These are phyloP conservation scores for Spencermartinsiella europaea DNA, from an alignment of 805 yeast species.

Conservation along the genomic window DNA sequence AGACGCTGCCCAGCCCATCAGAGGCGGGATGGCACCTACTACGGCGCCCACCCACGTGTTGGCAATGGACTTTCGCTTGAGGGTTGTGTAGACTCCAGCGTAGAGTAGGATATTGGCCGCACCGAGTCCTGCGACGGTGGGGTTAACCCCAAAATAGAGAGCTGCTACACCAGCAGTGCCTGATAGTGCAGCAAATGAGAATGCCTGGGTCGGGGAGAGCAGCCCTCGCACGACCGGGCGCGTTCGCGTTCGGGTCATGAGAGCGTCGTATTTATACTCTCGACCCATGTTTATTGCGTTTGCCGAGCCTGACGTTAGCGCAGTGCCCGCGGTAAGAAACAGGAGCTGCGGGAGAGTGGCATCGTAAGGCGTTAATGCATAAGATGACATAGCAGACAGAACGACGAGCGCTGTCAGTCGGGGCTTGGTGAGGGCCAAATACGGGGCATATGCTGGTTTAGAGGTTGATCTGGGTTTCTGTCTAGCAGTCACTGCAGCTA, in stretches of 20 bases:
- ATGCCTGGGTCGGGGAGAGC: constrained; percentile 73
- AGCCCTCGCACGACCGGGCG: constrained; percentile 88
- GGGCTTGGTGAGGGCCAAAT: constrained; percentile 84
- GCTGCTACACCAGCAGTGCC: constrained; percentile 69
- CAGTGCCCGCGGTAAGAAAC: constrained; percentile 76
- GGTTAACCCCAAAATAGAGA: constrained; percentile 76
- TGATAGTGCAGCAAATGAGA: constrained; percentile 64
- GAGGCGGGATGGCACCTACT: constrained; percentile 98
- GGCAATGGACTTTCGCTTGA: constrained; percentile 75
- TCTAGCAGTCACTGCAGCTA: background rate
- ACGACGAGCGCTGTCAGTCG: constrained; percentile 81
- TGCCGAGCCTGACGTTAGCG: constrained; percentile 87
- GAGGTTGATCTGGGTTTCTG: constrained; percentile 10
- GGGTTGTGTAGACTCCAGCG: constrained; percentile 85
- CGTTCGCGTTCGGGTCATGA: constrained; percentile 81
- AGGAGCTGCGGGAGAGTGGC: constrained; percentile 67
- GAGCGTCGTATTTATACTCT: constrained; percentile 82
- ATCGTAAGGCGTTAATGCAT: constrained; percentile 83
- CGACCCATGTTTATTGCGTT: constrained; percentile 97
- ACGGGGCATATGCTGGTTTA: constrained; percentile 27
- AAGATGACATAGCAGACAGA: constrained; percentile 86
- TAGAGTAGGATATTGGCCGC: constrained; percentile 73
- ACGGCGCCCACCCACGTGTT: constrained; percentile 99
- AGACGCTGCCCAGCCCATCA: constrained; percentile 99
- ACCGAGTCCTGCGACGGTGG: constrained; percentile 80